phyloP scores from a whole-genome alignment of 306 rosid genomes.

The Abrus pulchellus region DNA sequence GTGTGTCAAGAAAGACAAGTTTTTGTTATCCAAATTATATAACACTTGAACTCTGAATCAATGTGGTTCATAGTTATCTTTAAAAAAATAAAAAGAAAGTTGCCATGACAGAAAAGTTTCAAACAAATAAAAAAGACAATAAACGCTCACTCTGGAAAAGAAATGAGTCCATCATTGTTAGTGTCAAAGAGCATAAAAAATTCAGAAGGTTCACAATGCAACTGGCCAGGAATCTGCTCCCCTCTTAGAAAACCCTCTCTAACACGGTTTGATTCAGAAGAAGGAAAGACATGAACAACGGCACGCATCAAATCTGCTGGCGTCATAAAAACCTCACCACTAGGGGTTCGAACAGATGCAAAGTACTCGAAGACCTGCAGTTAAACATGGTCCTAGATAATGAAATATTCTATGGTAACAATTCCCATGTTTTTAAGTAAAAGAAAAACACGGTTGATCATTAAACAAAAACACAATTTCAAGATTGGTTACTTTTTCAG shows the following conservation, averaged over 20 bases:
- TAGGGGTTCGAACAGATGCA: constrained; percentile 55
- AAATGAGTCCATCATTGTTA: constrained; percentile 82
- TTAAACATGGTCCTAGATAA: constrained; percentile 21
- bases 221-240: constrained; percentile 65
- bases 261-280: constrained; percentile 71
- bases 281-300: constrained; percentile 77
- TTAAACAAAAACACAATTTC: neutral
- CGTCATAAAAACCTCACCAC: constrained; percentile 72
- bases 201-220: constrained; percentile 65
- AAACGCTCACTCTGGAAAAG: constrained; percentile 72
- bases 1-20: neutral
- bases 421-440: neutral
- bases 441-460: neutral
- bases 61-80: neutral
- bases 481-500: constrained; percentile 66
- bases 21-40: constrained; percentile 26
- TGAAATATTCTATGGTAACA: constrained; percentile 7
- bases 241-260: constrained; percentile 81
- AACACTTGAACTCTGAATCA: constrained; percentile 10
- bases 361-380: constrained; percentile 77
- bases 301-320: constrained; percentile 84
- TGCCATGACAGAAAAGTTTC: neutral
- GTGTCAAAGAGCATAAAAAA: constrained; percentile 92
- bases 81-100: neutral
- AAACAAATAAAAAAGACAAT: constrained; percentile 17